Percentiles rank a stretch among this genome's conserved stretches.
These are phyloP conservation scores for Silene latifolia DNA, from an alignment of 148 eudicot species.

Conservation along the genomic window DNA sequence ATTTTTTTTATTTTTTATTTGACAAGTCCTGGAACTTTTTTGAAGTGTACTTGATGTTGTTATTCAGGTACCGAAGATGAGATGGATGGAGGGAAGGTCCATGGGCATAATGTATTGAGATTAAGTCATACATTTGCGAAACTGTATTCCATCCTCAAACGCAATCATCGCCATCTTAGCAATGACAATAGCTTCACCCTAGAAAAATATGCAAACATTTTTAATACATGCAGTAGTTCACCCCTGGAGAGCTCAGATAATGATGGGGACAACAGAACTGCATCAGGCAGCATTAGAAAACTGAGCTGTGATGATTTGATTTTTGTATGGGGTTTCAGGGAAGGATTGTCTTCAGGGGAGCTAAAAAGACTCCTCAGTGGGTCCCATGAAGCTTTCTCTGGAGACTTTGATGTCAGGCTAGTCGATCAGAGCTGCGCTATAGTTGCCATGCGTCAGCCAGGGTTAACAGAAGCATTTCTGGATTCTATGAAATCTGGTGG, in stretches of 20 bases:
- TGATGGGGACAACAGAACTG: conserved; percentile 36
- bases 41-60: not conserved
- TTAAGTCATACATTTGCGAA: conserved; percentile 71
- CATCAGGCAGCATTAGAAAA: conserved; percentile 43
- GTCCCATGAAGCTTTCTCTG: conserved; percentile 51
- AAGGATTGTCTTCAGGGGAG: conserved; percentile 42
- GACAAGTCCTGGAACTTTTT: not conserved
- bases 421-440: conserved; percentile 73
- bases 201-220: conserved; percentile 42
- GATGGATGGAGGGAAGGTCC: conserved; percentile 43
- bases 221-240: conserved; percentile 30
- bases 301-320: conserved; percentile 52
- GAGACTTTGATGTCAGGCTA: conserved; percentile 63
- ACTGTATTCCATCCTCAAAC: conserved; percentile 56
- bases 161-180: conserved; percentile 21
- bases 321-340: conserved; percentile 85
- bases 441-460: conserved; percentile 59
- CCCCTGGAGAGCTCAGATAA: conserved; percentile 33
- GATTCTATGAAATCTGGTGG: conserved; percentile 55
- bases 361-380: conserved; percentile 45
- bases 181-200: conserved; percentile 28
- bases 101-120: conserved; percentile 67
- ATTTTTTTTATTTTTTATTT: not conserved
- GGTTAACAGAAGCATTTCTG: conserved; percentile 45
- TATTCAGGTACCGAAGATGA: conserved; percentile 39